phyloP scores from a whole-genome alignment of 164 flowering plant species.

The Brasenia schreberi region DNA sequence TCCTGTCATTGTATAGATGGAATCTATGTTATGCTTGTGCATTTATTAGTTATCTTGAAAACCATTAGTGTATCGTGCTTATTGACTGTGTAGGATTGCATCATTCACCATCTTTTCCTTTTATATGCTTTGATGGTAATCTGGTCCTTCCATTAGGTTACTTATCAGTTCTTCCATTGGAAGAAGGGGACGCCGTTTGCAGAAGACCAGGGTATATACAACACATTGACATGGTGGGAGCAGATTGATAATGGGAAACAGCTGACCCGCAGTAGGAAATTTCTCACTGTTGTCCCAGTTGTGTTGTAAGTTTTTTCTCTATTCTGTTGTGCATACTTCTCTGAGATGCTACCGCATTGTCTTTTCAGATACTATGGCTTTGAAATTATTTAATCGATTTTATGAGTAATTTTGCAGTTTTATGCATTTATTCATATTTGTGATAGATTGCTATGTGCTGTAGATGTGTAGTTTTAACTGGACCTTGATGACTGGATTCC shows the following conservation, averaged over 20 bases:
- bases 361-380: neutral
- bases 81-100: too few relatives aligned
- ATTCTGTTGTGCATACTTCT: neutral
- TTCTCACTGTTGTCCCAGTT: conserved; percentile 56
- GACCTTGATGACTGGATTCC: neutral
- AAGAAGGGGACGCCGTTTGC: conserved; percentile 72
- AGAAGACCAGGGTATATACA: conserved; percentile 66
- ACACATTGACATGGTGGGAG: conserved; percentile 71
- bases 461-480: too few relatives aligned
- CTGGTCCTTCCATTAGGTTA: conserved; percentile 27
- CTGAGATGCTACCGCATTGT: neutral
- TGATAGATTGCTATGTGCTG: too few relatives aligned
- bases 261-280: conserved; percentile 65
- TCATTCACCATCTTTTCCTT: neutral
- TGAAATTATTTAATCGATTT: too few relatives aligned
- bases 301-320: conserved; percentile 41
- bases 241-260: conserved; percentile 65
- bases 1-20: neutral
- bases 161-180: conserved; percentile 70
- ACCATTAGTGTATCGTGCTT: too few relatives aligned
- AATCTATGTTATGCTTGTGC: neutral
- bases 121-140: conserved; percentile 2
- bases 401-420: neutral
- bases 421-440: too few relatives aligned
- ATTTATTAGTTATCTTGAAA: neutral